phyloP scores from a whole-genome alignment of 345 rosid species.

The Microcos paniculata region DNA sequence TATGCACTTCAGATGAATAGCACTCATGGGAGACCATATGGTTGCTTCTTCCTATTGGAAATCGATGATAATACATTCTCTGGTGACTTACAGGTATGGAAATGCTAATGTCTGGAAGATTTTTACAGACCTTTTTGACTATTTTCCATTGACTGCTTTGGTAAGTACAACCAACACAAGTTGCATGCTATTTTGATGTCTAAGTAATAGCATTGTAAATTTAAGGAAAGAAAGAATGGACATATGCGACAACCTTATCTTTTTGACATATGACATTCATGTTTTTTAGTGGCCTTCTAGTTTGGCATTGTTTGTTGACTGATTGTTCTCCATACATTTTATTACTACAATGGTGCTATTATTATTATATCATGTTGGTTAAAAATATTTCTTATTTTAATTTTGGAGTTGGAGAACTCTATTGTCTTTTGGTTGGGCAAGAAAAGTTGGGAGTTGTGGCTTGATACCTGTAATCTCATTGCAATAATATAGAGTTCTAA shows the following conservation, averaged over 20 bases:
- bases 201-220: background rate
- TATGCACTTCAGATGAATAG: background rate
- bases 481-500: background rate
- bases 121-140: constrained; percentile 97
- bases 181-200: background rate
- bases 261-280: background rate
- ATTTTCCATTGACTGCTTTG: constrained; percentile 96
- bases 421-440: background rate
- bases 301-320: background rate
- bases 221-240: background rate
- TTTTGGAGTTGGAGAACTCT: background rate
- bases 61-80: constrained; percentile 5
- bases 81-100: constrained; percentile 72
- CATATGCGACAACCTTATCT: background rate
- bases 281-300: background rate
- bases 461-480: background rate
- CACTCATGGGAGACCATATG: background rate
- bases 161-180: constrained; percentile 42
- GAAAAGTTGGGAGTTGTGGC: background rate
- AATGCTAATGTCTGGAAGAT: constrained; percentile 98
- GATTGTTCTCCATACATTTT: background rate
- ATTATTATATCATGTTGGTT: background rate
- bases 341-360: background rate
- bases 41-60: background rate
- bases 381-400: background rate